These are phyloP conservation scores for Pichia sp. DNA, from an alignment of 1,139 yeast species.

Conservation along the genomic window DNA sequence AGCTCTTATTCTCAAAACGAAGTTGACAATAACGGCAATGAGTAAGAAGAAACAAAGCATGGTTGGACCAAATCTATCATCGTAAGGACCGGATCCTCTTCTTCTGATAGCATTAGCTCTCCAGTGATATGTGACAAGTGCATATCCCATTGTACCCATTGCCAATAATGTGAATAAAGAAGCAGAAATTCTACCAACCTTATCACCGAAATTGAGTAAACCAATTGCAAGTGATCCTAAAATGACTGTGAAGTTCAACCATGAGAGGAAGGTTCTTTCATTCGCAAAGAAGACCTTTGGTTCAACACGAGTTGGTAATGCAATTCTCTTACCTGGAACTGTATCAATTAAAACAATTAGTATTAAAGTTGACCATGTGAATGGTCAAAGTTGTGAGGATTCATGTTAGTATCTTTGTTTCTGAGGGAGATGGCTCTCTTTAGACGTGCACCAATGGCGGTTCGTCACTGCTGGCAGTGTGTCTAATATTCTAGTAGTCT, in stretches of 20 bases:
- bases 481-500: too few species aligned
- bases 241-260: constrained; percentile 97
- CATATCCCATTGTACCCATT: constrained; percentile 96
- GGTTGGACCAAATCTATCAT: constrained; percentile 98
- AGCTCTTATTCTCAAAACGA: constrained; percentile 71
- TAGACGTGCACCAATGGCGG: too few species aligned
- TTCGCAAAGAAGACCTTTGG: constrained; percentile 98
- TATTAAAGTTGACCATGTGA: too few species aligned
- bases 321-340: constrained; percentile 75
- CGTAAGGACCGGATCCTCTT: constrained; percentile 97
- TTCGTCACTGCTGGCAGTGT: too few species aligned
- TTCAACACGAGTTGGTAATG: constrained; percentile 95
- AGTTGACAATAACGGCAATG: constrained; percentile 89
- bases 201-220: constrained; percentile 90
- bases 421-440: too few species aligned
- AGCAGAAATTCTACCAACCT: constrained; percentile 86
- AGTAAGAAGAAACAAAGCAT: constrained; percentile 90
- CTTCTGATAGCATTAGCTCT: constrained; percentile 97
- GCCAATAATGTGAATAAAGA: constrained; percentile 90
- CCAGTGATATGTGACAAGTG: constrained; percentile 96
- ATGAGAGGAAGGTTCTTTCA: constrained; percentile 94
- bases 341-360: neutral
- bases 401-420: too few species aligned
- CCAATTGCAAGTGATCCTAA: constrained; percentile 97
- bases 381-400: too few species aligned